phyloP scores from a whole-genome alignment of 345 rosid genomes.

The Syzygium aromaticum region DNA sequence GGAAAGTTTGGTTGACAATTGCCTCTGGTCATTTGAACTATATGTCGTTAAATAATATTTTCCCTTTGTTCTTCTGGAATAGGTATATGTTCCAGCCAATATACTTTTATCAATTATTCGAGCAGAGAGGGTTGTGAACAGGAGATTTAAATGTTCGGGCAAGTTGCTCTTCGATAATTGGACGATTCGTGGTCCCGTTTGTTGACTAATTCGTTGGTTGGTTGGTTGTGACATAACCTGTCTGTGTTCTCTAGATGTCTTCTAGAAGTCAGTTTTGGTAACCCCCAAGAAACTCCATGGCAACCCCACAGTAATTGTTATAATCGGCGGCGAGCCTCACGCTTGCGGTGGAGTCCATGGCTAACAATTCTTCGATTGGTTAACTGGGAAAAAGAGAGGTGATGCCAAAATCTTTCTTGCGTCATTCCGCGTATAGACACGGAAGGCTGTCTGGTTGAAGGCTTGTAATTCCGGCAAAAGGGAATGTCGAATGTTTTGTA shows the following conservation, averaged over 20 bases:
- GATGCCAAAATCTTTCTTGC: not conserved
- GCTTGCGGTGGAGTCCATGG: not conserved
- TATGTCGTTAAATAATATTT: not conserved
- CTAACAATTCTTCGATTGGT: not conserved
- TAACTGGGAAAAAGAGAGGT: not conserved
- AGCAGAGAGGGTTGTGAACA: not conserved
- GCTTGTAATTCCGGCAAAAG: not conserved
- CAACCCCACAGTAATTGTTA: not conserved
- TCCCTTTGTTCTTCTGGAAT: not conserved
- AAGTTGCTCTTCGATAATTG: not conserved
- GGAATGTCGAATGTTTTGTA: not conserved
- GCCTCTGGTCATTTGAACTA: not conserved
- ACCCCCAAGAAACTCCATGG: not conserved
- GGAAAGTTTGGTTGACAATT: not conserved
- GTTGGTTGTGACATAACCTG: not conserved
- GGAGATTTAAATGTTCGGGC: not conserved
- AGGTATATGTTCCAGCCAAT: not conserved
- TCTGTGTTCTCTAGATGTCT: not conserved
- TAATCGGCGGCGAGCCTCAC: not conserved
- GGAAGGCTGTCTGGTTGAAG: not conserved
- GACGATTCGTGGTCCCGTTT: not conserved
- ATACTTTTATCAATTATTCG: not conserved
- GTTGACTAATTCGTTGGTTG: not conserved
- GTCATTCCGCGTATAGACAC: not conserved
- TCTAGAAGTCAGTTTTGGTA: not conserved